Base-by-base conservation (phyloP, 1,284 basidiomycete genomes). In the Psilocybe mexicana region DNA sequence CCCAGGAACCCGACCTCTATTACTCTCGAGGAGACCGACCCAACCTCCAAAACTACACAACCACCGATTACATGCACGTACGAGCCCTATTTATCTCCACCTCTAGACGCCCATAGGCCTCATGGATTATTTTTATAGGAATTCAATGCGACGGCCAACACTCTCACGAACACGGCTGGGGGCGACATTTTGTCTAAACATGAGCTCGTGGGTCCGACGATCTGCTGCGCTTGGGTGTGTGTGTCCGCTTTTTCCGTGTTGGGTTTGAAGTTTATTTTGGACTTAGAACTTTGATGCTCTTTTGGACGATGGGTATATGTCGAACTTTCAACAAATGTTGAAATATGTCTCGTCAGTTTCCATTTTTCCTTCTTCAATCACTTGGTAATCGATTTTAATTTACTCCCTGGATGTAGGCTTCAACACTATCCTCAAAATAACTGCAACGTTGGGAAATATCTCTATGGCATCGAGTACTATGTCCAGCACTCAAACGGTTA, bases 1-100 rank as follows among this genome's bases (percentile, higher is more conserved):
- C 30, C 4, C 56, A 73, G 73, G 87, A 88, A 70, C 87, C 87
- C 18, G 86, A 88, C 71, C 69, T 87, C 64, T 87, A 82, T 62
- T 71, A 76, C 2, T 43, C 53, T 5, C 79, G 81, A 58, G 68
- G 70, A 2, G 60, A 76, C 46, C 68, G 79, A 43, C 76, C 78
- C 0, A 65, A 67, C 38, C 64, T 77, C 2, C 55, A 65, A 30
- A 81, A 79, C 56, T 82, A 81, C 60, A 79, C 78, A 0, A 69
- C 74, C 1, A 55, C 73, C 12, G 69, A 76, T 57, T 81, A 82
- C 60, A 76, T 81, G 45, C 66, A 69, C 23, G 79, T 79, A 60
- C 44, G 74, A 66, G 2, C 42, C 8, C 1, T 24, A 3, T 18
- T 25, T 30, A 25, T 12, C 33, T 23, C 7, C 23, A 11, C 36